phyloP scores from a whole-genome alignment of 179 eudicot genomes.

The Beta macrorhiza region DNA sequence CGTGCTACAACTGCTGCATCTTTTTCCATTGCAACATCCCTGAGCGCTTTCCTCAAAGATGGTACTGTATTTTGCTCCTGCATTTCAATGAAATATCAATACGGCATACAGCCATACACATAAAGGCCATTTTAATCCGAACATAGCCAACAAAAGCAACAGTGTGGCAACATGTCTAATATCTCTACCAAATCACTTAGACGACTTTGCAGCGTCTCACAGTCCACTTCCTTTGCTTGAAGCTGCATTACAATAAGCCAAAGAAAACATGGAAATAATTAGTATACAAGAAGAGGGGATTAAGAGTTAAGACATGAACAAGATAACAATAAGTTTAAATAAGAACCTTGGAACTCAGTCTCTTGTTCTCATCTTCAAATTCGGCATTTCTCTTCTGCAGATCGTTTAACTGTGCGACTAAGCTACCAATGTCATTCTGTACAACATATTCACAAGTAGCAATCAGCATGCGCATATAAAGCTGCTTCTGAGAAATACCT shows the following conservation, averaged over 20 bases:
- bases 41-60: conserved; percentile 84
- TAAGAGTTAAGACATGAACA: not conserved
- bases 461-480: not conserved
- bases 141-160: not conserved
- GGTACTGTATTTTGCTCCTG: conserved; percentile 86
- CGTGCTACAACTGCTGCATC: conserved; percentile 98
- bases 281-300: not conserved
- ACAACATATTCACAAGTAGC: not conserved
- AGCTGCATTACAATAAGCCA: conserved; percentile 47
- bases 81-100: conserved; percentile 9
- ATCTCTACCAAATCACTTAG: conserved; percentile 72
- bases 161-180: not conserved
- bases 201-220: conserved; percentile 52
- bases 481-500: not conserved
- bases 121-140: not conserved
- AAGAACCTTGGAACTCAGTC: conserved; percentile 53
- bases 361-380: conserved; percentile 68
- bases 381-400: conserved; percentile 62
- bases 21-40: conserved; percentile 96
- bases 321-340: not conserved
- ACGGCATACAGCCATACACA: not conserved
- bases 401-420: conserved; percentile 80
- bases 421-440: conserved; percentile 76
- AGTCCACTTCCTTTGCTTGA: conserved; percentile 54
- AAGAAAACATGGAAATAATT: conserved; percentile 12